These are phyloP conservation scores for Stipa capillata DNA, from an alignment of 176 grass and related monocot species.

Conservation along the genomic window DNA sequence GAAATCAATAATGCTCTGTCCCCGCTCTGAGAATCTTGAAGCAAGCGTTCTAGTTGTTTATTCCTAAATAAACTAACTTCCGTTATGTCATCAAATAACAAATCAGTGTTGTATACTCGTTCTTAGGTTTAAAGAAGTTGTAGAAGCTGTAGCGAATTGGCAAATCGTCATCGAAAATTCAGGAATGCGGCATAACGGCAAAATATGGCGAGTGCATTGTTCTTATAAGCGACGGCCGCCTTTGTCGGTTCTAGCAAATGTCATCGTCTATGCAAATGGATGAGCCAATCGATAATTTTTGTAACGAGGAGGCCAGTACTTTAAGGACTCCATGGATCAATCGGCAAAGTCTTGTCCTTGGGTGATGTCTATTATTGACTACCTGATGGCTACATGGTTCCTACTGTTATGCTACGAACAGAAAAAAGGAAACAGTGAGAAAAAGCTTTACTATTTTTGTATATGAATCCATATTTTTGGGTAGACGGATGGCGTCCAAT, in stretches of 20 bases:
- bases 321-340: neutral
- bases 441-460: constrained; percentile 16
- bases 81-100: constrained; percentile 3
- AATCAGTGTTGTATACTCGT: constrained; percentile 11
- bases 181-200: neutral
- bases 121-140: neutral
- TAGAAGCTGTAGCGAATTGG: neutral
- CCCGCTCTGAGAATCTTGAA: constrained; percentile 24
- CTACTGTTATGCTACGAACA: neutral
- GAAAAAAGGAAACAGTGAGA: neutral
- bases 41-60: constrained; percentile 19
- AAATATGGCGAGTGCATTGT: constrained; percentile 11
- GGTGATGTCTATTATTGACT: neutral
- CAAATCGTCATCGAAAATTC: constrained; percentile 17
- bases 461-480: constrained; percentile 18
- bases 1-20: neutral
- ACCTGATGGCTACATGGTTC: neutral
- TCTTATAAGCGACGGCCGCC: neutral
- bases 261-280: constrained; percentile 10
- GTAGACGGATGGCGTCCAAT: neutral
- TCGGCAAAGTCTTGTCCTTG: neutral
- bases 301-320: neutral
- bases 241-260: constrained; percentile 25
- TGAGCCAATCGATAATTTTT: neutral
- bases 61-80: neutral